Base-by-base conservation (phyloP, 202 grass and related monocot genomes). In the Elaeis oleifera region DNA sequence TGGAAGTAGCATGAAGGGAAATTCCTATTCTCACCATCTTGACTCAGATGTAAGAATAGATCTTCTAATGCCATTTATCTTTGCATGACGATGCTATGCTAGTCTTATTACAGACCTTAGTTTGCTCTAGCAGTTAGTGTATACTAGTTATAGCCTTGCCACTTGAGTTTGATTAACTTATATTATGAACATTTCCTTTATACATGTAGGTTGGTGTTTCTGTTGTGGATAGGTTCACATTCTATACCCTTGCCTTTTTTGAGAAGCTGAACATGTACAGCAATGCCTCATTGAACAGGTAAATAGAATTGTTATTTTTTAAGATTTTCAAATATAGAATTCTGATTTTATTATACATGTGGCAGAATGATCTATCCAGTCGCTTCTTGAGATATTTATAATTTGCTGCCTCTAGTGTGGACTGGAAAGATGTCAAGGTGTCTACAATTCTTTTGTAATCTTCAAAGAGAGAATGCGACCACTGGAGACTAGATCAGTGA, bases 1-100 rank as follows among this genome's bases (percentile, higher is more conserved):
- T 24, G 94, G 94, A 61, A 94, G 88, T 72, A 99, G 94, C 75
- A 84, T 79, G 94, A 99, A 99, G 80, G 94, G 94, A 89, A 99
- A 99, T 68, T 99, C 94, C n/a, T 99, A 99, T 59, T 99, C 94
- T 60, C 94, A 99, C 54, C 94, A 99, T 74, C 94, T 99, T 72
- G 94, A 99, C 65, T 88, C 88, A 21, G 85, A 99, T 72, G 94
- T 99, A 80, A 94, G 82, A 73, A 68, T 70, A 32, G 64, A 16
- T 49, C 32, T 68, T 73, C 48, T 67, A 44, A 44, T 44, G 11
- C 5, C 6, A n/a, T 67, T 5, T 53, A 25, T 53, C 23, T 23
- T 51, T 23, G 16, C 16, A 24, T 13, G 36, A 44, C 9, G 36
- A 44, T 44, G 36, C 36, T 44, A 44, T 44, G 36, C 36, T 44